Evolutionary conservation across 495 filamentous ascomycete genomes (phyloP), one percentile per base, ranked within the genome.

Genomic region (Hyaloscypha hepaticicola): DNA sequence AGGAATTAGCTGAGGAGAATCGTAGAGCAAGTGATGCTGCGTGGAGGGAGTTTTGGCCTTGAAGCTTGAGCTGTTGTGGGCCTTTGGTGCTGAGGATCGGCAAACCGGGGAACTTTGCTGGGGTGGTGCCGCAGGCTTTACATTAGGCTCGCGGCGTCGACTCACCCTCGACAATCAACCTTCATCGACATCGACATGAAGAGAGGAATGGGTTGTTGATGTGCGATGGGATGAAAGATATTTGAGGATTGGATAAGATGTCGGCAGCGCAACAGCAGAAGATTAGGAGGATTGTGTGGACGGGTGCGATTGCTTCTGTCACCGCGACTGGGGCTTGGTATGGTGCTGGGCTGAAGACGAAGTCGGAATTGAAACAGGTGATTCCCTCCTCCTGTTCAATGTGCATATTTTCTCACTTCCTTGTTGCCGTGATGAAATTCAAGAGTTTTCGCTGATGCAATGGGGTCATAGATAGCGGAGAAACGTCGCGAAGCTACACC

Each of bases 301-400:
- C 83, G 2, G 75, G 71, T 14, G 76, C 82, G 5, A 77, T 83
- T 8, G 75, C 77, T 12, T 76, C 78, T 7, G 76, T 83, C n/a
- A 83, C 81, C 6, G 80, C 79, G 26, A 76, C 76, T 1, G 82
- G 83, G 21, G 77, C 80, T 19, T 77, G 80, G 48, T 85, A 85
- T 65, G 83, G 83, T 14, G 83, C 83, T 31, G 78, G 81, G 4
- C 31, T 85, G 52, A 85, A 85, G 71, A 80, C 76, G 1, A 66
- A 77, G 26, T 70, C 77, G 62, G 79, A 86, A 21, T 22, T 55
- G 5, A 71, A 66, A 50, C 22, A 68, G 55, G 66, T 68, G 58
- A 45, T 45, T 24, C 16, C 34, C 45, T 11, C 41, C 21, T 19
- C 8, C 49, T 29, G 50, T 1, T 7, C 49, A 22, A 34, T 11